phyloP scores from a whole-genome alignment of 1,284 basidiomycete species.

The Anthracocystis setariae region DNA sequence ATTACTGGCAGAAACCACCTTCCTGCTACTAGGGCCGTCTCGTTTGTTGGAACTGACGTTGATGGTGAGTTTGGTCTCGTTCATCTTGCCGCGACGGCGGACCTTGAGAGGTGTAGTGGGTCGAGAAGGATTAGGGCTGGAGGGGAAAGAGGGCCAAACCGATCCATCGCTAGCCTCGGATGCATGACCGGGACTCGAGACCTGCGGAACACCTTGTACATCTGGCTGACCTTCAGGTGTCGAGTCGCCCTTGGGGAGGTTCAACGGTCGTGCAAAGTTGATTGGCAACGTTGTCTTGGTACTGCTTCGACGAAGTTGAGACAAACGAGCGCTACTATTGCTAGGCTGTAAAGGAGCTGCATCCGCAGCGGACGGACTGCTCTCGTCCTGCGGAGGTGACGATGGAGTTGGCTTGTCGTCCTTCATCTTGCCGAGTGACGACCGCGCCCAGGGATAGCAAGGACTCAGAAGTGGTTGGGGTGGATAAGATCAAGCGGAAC shows the following conservation, averaged over 20 bases:
- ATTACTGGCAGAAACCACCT: slow-evolving; percentile 6
- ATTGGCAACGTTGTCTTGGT: slow-evolving; percentile 15
- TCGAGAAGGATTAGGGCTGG: neutral
- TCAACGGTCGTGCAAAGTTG: slow-evolving; percentile 30
- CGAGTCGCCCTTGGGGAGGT: neutral
- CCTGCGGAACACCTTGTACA: too few relatives aligned
- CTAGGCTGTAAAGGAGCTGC: slow-evolving; percentile 5
- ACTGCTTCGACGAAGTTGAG: slow-evolving; percentile 16
- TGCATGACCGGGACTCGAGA: slow-evolving; percentile 16
- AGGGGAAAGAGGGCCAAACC: slow-evolving; percentile 9
- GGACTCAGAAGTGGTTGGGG: neutral
- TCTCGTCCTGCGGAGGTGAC: neutral
- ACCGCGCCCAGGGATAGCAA: neutral
- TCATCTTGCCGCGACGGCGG: slow-evolving; percentile 23
- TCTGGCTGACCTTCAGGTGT: too few relatives aligned
- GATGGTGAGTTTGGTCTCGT: slow-evolving; percentile 38
- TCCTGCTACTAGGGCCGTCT: slow-evolving; percentile 3
- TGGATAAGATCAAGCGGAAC: too few relatives aligned
- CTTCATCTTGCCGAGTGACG: slow-evolving; percentile 21
- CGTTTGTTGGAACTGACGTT: slow-evolving; percentile 1
- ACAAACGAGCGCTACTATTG: slow-evolving; percentile 11
- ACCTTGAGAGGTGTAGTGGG: slow-evolving; percentile 18
- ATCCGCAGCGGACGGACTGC: neutral
- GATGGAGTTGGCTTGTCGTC: slow-evolving; percentile 8
- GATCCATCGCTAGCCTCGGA: slow-evolving; percentile 7